These are phyloP conservation scores for Mastigamoeba balamuthi DNA, from an alignment of 78 protist genomes.

Conservation along the genomic window DNA sequence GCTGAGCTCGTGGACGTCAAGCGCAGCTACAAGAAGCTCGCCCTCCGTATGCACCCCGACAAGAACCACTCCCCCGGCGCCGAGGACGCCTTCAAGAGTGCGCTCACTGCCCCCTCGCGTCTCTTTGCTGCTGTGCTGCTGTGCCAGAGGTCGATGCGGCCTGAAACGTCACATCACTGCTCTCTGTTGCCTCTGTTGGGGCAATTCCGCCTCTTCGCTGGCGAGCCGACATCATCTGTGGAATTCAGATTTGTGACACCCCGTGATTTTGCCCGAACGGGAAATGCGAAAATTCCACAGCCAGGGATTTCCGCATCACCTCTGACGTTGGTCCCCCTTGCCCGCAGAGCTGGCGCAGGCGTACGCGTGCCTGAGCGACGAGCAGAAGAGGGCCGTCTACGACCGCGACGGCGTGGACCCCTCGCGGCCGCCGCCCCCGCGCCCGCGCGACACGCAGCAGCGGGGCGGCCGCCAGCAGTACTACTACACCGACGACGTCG, in stretches of 20 bases:
- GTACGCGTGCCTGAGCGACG: background rate
- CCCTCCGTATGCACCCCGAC: conserved; percentile 54
- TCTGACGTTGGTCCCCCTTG: too few species aligned
- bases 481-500: background rate
- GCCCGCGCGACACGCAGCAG: too few species aligned
- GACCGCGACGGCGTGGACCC: background rate
- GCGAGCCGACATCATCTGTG: too few species aligned
- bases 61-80: conserved; percentile 58
- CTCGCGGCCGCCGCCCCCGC: background rate
- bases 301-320: too few species aligned
- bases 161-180: background rate
- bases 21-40: conserved; percentile 3
- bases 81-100: conserved; percentile 55
- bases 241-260: too few species aligned
- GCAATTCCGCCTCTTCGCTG: too few species aligned
- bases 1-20: background rate
- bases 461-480: too few species aligned
- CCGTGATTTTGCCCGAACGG: too few species aligned
- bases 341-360: background rate
- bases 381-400: background rate
- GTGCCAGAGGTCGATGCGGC: background rate
- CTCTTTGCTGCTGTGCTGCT: too few species aligned
- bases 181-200: too few species aligned
- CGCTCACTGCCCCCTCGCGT: too few species aligned
- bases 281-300: too few species aligned